These are phyloP conservation scores for Thuja plicata DNA, from an alignment of 83 land plant genomes.

Conservation along the genomic window DNA sequence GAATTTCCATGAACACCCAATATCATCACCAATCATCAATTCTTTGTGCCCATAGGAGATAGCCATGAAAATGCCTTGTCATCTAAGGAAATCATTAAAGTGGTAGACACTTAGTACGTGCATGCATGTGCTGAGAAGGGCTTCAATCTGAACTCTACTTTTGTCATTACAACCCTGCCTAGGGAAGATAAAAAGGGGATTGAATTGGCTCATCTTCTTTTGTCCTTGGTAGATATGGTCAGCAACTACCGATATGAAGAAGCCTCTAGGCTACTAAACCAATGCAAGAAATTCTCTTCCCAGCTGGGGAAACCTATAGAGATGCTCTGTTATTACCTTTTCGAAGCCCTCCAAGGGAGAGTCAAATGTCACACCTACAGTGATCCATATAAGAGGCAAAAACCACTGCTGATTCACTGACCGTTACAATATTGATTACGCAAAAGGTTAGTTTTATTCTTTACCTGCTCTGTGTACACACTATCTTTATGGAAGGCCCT, in stretches of 20 bases:
- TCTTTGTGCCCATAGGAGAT: too few species aligned
- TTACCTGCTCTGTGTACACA: background rate
- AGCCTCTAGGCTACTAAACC: background rate
- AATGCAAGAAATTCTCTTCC: background rate
- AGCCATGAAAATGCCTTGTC: background rate
- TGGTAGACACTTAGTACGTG: background rate
- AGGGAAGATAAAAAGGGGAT: background rate
- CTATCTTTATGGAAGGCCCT: conserved; percentile 16
- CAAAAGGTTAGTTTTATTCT: background rate
- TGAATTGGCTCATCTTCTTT: background rate
- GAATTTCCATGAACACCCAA: too few species aligned
- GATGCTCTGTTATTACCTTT: background rate
- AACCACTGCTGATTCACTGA: background rate
- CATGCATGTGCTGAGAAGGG: background rate
- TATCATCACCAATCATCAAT: too few species aligned
- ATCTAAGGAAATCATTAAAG: background rate
- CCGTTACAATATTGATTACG: background rate
- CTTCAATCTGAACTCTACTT: background rate
- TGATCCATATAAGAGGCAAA: too few species aligned
- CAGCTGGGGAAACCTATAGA: background rate
- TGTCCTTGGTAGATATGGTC: background rate
- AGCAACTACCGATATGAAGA: background rate
- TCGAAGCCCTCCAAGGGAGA: background rate
- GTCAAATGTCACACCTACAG: background rate
- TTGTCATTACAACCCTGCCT: background rate